Evolutionary conservation across 306 rosid genomes (phyloP).

Genomic region (Sphenostylis stenocarpa): DNA sequence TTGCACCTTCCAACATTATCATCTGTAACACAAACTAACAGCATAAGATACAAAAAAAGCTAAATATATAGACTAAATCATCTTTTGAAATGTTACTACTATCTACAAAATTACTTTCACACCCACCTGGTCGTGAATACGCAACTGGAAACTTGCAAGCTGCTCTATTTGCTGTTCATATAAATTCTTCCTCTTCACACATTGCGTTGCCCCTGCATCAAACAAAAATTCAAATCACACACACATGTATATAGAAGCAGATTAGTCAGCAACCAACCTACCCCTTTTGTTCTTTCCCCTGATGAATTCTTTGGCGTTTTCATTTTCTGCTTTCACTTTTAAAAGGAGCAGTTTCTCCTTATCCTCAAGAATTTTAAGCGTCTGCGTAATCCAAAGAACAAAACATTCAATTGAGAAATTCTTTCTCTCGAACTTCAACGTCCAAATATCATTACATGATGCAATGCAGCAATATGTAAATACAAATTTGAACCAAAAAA

Average conservation of each 20-base stretch:
- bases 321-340: conserved; percentile 78
- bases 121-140: conserved; percentile 90
- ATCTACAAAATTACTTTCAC: conserved; percentile 15
- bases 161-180: conserved; percentile 97
- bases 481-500: too few species aligned
- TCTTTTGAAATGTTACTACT: background rate
- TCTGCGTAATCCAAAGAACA: conserved; percentile 48
- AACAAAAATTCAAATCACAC: conserved; percentile 1
- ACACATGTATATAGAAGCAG: background rate
- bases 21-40: conserved; percentile 51
- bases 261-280: conserved; percentile 29
- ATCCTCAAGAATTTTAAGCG: conserved; percentile 96
- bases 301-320: conserved; percentile 84
- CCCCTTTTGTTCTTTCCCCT: conserved; percentile 84
- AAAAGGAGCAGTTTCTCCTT: conserved; percentile 90
- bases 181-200: conserved; percentile 92
- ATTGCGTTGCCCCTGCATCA: conserved; percentile 85
- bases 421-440: background rate
- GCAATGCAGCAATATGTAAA: background rate
- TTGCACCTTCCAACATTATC: conserved; percentile 98
- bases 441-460: too few species aligned
- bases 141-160: conserved; percentile 96
- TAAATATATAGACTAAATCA: background rate
- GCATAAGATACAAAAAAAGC: conserved; percentile 28
- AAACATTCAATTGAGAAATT: conserved; percentile 7